These are phyloP conservation scores for Ilex aquifolium DNA, from an alignment of 257 asterid genomes.

Conservation along the genomic window DNA sequence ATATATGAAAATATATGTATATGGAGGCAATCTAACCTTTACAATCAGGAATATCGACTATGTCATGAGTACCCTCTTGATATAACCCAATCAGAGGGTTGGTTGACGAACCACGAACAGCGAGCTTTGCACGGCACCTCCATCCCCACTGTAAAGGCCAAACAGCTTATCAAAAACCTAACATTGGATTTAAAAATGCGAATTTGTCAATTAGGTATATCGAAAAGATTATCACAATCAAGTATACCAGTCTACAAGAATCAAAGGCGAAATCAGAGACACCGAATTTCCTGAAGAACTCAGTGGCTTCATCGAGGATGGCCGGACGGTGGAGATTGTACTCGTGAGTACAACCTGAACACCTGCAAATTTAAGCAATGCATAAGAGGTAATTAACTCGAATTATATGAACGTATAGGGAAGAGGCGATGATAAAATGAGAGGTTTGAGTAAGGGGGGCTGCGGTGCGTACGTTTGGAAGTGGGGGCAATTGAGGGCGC, in stretches of 20 bases:
- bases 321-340: slow-evolving; percentile 70
- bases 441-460: background rate
- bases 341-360: slow-evolving; percentile 93
- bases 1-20: background rate
- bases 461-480: slow-evolving; percentile 45
- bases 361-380: slow-evolving; percentile 34
- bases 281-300: slow-evolving; percentile 55
- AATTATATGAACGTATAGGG: no score
- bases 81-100: slow-evolving; percentile 86
- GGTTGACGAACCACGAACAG: slow-evolving; percentile 65
- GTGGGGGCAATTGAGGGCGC: slow-evolving; percentile 72
- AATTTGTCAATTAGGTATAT: slow-evolving; percentile 1
- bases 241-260: slow-evolving; percentile 71
- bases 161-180: background rate
- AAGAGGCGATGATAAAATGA: slow-evolving; percentile 1
- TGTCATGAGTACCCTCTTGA: slow-evolving; percentile 78
- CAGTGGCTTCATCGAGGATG: slow-evolving; percentile 51
- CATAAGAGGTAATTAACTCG: background rate
- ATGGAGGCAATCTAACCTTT: slow-evolving; percentile 34
- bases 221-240: slow-evolving; percentile 1
- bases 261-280: slow-evolving; percentile 67
- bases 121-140: slow-evolving; percentile 97
- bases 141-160: slow-evolving; percentile 69
- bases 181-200: slow-evolving; percentile 8
- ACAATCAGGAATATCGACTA: slow-evolving; percentile 88